These are phyloP conservation scores for Chrysoporthe puriensis DNA, from an alignment of 2,329 filamentous ascomycete species.

Conservation along the genomic window DNA sequence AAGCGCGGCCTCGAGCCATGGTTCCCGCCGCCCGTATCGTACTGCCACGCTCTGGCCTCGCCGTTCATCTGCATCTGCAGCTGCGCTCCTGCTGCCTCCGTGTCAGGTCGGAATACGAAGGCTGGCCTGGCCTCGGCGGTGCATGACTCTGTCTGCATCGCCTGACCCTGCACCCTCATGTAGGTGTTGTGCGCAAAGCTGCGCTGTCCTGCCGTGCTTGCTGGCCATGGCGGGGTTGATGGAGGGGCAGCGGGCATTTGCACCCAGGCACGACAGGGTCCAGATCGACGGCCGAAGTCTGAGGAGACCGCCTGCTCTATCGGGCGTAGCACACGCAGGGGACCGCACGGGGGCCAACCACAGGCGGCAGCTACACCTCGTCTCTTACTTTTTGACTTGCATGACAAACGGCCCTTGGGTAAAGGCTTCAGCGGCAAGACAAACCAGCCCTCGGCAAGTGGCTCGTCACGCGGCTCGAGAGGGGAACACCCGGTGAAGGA, in stretches of 20 bases:
- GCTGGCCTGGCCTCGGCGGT: no score
- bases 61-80: background rate
- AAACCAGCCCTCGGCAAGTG: slow-evolving; percentile 1
- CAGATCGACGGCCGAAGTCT: background rate
- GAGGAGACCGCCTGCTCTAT: background rate
- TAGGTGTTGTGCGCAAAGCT: background rate
- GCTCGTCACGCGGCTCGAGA: slow-evolving; percentile 6
- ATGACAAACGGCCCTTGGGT: background rate
- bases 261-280: background rate
- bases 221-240: slow-evolving; percentile 9
- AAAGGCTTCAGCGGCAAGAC: background rate
- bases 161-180: background rate
- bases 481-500: background rate
- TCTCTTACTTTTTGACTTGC: slow-evolving; percentile 1
- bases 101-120: no score
- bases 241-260: background rate
- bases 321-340: background rate
- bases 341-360: background rate
- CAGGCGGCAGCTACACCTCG: slow-evolving; percentile 1
- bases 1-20: background rate
- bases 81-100: background rate
- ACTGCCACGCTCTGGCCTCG: background rate
- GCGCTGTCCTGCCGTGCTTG: background rate
- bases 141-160: no score
- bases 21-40: background rate